Base-by-base conservation (phyloP, 306 rosid genomes). In the Quercus bicolor region DNA sequence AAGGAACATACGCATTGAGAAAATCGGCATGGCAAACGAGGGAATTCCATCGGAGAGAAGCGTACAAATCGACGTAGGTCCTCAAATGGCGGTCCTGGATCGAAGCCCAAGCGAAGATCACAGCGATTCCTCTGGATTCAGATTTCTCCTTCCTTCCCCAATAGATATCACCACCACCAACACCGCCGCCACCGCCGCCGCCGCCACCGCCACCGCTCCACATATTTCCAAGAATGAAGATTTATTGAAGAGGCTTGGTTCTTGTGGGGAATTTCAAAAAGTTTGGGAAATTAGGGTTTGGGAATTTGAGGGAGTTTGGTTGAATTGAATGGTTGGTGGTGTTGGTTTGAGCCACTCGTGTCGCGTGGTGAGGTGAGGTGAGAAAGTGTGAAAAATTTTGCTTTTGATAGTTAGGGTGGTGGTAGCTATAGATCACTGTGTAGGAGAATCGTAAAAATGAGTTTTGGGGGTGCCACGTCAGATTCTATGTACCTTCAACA, bases 81-180 rank as follows among this genome's bases (percentile, higher is more conserved):
- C 60, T 70, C 81, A 93, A 79, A 72, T 81, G 81, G 2, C 81
- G 69, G 64, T 89, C 86, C 5, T 87, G 85, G 85, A 91, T 84
- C 68, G 99, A 95, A 86, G 89, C 89, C 99, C 99, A 95, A 86
- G 97, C 84, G 70, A 93, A 95, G 43, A 93, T 81, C 64, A 93
- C 97, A 34, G 82, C 97, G 73, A 95, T 85, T 64, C 99, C 98
- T 87, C 82, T 89, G 75, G 83, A 88, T 76, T 70, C 87, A 54
- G 81, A 31, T 29, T 59, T 82, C 29, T 85, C 93, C 80, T 87
- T 95, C 56, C 96, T 85, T 53, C 91, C 98, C 98, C 99, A 95
- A 43, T 87, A 87, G 60, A 93, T 86, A 37, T 81, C 80, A 51
- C 89, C 89, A 31, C 85, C 89, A 77, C 73, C 73, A 19, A 82